phyloP scores from a whole-genome alignment of 768 basidiomycete genomes.

The Clitopilus passeckerianus region DNA sequence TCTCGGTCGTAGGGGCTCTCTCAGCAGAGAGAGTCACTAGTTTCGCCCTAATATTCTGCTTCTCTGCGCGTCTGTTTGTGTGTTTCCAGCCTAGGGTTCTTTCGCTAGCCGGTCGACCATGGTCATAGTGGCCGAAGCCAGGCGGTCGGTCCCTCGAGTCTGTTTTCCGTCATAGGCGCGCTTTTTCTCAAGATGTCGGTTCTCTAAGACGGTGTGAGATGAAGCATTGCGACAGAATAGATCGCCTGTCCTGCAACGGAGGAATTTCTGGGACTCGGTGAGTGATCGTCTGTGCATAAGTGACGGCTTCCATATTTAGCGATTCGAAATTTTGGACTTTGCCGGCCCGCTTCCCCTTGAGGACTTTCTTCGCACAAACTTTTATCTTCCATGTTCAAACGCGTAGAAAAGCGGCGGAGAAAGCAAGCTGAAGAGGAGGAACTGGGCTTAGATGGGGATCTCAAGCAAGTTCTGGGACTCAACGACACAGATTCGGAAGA shows the following conservation, averaged over 20 bases:
- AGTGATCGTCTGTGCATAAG: slow-evolving; percentile 1
- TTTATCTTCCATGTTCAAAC: slow-evolving; percentile 61
- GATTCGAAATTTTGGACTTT: neutral
- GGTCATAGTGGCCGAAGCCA: slow-evolving; percentile 12
- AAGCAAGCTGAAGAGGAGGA: slow-evolving; percentile 62
- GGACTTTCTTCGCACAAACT: neutral
- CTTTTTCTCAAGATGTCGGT: neutral
- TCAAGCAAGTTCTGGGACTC: slow-evolving; percentile 54
- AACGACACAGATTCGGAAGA: slow-evolving; percentile 77
- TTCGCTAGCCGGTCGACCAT: slow-evolving; percentile 28
- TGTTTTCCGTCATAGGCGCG: neutral
- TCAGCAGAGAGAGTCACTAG: slow-evolving; percentile 1
- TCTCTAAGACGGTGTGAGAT: neutral
- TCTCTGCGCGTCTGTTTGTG: slow-evolving; percentile 33
- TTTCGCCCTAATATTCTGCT: slow-evolving; percentile 20
- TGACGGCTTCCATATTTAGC: neutral
- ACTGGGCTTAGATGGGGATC: slow-evolving; percentile 48
- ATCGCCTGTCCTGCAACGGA: neutral
- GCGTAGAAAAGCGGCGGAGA: slow-evolving; percentile 61
- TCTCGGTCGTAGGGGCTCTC: slow-evolving; percentile 10
- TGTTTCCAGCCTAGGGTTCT: slow-evolving; percentile 30
- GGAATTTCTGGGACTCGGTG: neutral
- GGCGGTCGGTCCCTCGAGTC: neutral
- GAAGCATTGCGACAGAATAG: neutral
- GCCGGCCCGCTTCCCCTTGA: neutral